Base-by-base conservation (phyloP, 1,284 basidiomycete species). In the Cryptococcus maquisensis region DNA sequence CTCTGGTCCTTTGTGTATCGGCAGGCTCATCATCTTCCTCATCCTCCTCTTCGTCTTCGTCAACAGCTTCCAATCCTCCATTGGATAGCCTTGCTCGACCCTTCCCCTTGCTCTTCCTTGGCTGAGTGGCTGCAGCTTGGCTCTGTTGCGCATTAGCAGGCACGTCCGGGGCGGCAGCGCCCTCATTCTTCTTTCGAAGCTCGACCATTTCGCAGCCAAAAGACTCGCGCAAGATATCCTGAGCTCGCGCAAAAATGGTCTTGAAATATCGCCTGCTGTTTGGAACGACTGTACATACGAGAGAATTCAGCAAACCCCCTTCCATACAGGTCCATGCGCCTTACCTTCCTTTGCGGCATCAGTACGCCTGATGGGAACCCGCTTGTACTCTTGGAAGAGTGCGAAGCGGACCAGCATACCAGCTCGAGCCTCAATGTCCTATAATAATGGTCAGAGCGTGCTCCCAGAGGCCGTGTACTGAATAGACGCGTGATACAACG, bases 121-220 rank as follows among this genome's bases (percentile, higher is more conserved):
- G 57, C 51, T 62, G 57, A 21, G 60, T 60, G 10, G 43, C 49
- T 1, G 38, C 57, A 3, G 37, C 45, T 35, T 61, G 59, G 28
- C 55, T 61, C 41, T 68, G 65, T 10, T 32, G 28, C 7, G 28
- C 28, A 32, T 10, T 3, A 10, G 10, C 28, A 32, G 28, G 10
- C 6, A 10, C 28, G 28, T 32, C 28, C 7, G 28, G 28, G 28
- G 28, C 28, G 28, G 28, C 28, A 32, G 4, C 28, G 10, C 28
- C 28, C 28, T 32, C 28, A 7, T 52, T 52, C 49, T 57, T 61
- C 12, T 50, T 35, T n/a, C 72, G 57, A 9, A 75, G 56, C 51
- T 74, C 72, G 49, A 64, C 61, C 13, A 77, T 56, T 57, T 76
- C 72, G 63, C 75, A 69, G 0, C 74, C 75, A 35, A 75, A 70